phyloP scores from a whole-genome alignment of 2,329 filamentous ascomycete genomes.

The Fragosphaeria purpurea region DNA sequence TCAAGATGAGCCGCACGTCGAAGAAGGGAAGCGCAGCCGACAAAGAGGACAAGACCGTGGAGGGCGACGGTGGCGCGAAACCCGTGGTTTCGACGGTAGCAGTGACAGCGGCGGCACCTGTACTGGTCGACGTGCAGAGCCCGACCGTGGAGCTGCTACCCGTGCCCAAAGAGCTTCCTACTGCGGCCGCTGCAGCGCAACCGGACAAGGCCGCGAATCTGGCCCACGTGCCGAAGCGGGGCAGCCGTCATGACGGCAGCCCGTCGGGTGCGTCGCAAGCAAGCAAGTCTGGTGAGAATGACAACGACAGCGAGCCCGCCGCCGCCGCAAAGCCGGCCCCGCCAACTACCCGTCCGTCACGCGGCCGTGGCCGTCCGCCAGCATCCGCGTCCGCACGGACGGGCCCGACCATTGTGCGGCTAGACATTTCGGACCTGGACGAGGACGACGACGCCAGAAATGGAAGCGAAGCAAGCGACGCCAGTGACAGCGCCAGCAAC shows the following conservation, averaged over 20 bases:
- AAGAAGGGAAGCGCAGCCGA: neutral
- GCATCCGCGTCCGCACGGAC: neutral
- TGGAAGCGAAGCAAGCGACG: neutral
- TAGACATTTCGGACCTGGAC: constrained; percentile 18
- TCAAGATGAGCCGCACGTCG: constrained; percentile 31
- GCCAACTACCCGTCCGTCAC: no score
- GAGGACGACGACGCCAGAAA: neutral
- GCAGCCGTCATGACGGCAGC: no score
- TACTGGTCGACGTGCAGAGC: no score
- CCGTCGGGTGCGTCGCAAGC: neutral
- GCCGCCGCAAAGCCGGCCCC: neutral
- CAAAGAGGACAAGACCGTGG: neutral
- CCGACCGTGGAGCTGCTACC: no score
- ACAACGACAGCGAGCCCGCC: neutral
- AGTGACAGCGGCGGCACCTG: no score
- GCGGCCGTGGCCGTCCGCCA: neutral
- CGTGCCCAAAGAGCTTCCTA: no score
- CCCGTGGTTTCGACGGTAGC: no score
- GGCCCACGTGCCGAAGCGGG: no score
- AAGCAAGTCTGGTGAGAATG: neutral
- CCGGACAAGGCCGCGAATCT: no score
- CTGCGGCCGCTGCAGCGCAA: no score
- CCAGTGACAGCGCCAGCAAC: constrained; percentile 1
- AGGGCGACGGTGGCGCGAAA: neutral
- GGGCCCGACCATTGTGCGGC: constrained; percentile 24